phyloP scores from a whole-genome alignment of 768 basidiomycete genomes.

The Lyophyllum semitale region DNA sequence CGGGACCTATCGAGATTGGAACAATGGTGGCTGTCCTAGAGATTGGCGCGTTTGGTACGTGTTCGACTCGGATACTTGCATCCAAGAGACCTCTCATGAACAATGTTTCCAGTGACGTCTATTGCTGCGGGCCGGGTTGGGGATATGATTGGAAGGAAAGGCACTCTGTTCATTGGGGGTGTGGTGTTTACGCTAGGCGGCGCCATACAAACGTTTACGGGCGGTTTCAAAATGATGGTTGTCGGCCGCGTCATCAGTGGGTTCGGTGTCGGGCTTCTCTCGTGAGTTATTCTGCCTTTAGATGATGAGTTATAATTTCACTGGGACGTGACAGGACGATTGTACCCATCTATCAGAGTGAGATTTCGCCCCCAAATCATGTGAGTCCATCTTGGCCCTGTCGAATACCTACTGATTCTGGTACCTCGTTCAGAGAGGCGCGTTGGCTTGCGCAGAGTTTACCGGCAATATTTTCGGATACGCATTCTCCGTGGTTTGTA shows the following conservation, averaged over 20 bases:
- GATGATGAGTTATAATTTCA: too few relatives aligned
- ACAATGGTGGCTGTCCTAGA: slow-evolving; percentile 93
- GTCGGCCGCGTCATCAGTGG: slow-evolving; percentile 82
- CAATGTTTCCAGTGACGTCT: slow-evolving; percentile 69
- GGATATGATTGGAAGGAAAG: slow-evolving; percentile 82
- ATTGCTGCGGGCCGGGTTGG: slow-evolving; percentile 87
- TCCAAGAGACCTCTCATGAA: neutral
- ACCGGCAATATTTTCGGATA: slow-evolving; percentile 88
- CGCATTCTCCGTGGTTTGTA: slow-evolving; percentile 75
- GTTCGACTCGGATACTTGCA: neutral
- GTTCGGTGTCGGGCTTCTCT: slow-evolving; percentile 87
- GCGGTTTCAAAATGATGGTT: slow-evolving; percentile 80
- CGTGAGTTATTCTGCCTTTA: slow-evolving; percentile 48
- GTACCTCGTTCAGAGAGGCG: slow-evolving; percentile 61
- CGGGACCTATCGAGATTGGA: slow-evolving; percentile 66
- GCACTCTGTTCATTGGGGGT: slow-evolving; percentile 83
- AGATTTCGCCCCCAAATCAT: slow-evolving; percentile 87
- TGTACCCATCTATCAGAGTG: slow-evolving; percentile 88
- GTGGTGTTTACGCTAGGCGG: slow-evolving; percentile 86
- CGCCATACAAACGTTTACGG: slow-evolving; percentile 79
- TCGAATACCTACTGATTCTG: neutral
- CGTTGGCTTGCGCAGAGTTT: slow-evolving; percentile 89
- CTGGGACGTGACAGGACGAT: slow-evolving; percentile 56
- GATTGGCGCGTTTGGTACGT: slow-evolving; percentile 79
- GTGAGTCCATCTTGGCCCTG: slow-evolving; percentile 31